Base-by-base conservation (phyloP, 495 filamentous ascomycete species). In the Trichoderma asperelloides region DNA sequence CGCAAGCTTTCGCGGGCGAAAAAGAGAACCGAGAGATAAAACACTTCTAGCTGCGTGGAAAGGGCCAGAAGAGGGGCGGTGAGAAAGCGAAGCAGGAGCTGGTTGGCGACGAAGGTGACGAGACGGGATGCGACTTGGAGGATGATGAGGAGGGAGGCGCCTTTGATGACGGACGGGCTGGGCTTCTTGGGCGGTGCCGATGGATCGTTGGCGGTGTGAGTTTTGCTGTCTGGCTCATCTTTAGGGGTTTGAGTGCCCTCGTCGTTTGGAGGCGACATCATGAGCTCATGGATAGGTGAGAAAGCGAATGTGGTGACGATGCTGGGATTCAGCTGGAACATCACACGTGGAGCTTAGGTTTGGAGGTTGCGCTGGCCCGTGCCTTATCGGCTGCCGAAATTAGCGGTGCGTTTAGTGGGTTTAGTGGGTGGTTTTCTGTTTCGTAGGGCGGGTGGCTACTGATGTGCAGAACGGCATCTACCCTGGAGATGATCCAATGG, bases 1-100 rank as follows among this genome's bases (percentile, higher is more conserved):
- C 95, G 85, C 51, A 98, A 78, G 66, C 88, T 91, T 77, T 99
- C 95, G 39, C 95, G 83, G 0, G 95, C 90, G 70, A 98, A 98
- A 74, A 92, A 97, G 2, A 98, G 81, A 13, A 96, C 87, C 2
- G 91, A 89, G 37, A 93, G 88, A 67, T 91, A 91, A 75, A 90
- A 96, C 2, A 98, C 85, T 68, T 99, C 95, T 4, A 98, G 84
- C 74, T 96, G 96, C 3, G 92, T 86, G 1, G 93, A 90, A 33
- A 95, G 82, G 4, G 93, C 95, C 1, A 98, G 82, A 0, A 93
- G 81, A 51, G 89, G 84, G 0, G 95, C 93, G 0, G 92, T 94
- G 25, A 98, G 79, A 71, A 87, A 92, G 45, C 93, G 91, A 5
- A 99, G 81, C 13, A 97, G 86, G 62, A 95, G 65, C 75, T 98